A percentile compares a stretch with the other conserved stretches of the same genome.
These are phyloP conservation scores for Blumeria graminis DNA, from an alignment of 2,329 filamentous ascomycete genomes.

Conservation along the genomic window DNA sequence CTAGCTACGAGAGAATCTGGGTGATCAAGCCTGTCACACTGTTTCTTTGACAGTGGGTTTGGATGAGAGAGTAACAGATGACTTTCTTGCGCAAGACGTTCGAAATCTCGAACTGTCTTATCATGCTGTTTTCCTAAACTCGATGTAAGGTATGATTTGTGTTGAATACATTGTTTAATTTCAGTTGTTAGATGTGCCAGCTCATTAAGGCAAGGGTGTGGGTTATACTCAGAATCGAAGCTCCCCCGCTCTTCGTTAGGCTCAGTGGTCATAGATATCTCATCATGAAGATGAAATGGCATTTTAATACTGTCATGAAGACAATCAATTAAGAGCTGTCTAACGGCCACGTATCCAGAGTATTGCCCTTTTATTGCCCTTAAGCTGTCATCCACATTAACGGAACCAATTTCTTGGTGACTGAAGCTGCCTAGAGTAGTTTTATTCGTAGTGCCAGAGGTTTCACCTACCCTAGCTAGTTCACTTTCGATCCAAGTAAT, in stretches of 20 bases:
- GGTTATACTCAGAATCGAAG: background rate
- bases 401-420: conserved; percentile 6
- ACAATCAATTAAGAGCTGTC: conserved; percentile 22
- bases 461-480: conserved; percentile 24
- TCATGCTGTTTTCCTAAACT: conserved; percentile 26
- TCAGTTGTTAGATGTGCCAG: conserved; percentile 27
- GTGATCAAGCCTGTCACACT: conserved; percentile 10
- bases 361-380: conserved; percentile 27
- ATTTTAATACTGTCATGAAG: background rate
- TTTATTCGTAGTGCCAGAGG: conserved; percentile 15
- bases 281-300: background rate
- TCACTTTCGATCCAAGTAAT: conserved; percentile 43
- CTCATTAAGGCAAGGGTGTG: conserved; percentile 26
- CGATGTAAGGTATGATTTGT: conserved; percentile 31
- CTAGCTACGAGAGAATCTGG: conserved; percentile 23
- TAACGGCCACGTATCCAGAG: conserved; percentile 23
- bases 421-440: conserved; percentile 2
- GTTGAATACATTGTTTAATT: conserved; percentile 31
- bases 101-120: conserved; percentile 25
- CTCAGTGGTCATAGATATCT: background rate
- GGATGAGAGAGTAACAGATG: conserved; percentile 31
- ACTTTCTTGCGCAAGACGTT: conserved; percentile 34
- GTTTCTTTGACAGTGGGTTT: conserved; percentile 14
- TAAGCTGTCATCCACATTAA: conserved; percentile 7
- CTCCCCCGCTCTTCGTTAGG: background rate